phyloP scores from a whole-genome alignment of 2,329 filamentous ascomycete genomes.

The Colletotrichum sp. region DNA sequence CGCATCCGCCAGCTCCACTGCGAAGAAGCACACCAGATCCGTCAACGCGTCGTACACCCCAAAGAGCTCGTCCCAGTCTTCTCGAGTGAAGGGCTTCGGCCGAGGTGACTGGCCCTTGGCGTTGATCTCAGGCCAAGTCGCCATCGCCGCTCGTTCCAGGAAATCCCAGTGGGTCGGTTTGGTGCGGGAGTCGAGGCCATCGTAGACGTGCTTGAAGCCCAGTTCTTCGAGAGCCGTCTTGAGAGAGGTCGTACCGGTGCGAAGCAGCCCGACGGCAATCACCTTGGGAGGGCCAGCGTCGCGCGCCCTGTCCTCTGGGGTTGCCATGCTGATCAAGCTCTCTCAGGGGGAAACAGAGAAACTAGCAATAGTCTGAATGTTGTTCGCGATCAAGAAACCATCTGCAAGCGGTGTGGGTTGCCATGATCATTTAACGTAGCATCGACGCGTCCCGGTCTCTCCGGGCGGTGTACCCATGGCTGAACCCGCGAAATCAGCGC shows the following conservation, averaged over 20 bases:
- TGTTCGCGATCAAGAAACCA: background rate
- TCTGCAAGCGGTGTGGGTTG: background rate
- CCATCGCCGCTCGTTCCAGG: background rate
- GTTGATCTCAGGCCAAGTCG: constrained; percentile 5
- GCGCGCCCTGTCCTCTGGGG: background rate
- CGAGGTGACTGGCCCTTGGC: background rate
- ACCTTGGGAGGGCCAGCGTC: constrained; percentile 1
- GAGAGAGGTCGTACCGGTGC: constrained; percentile 21
- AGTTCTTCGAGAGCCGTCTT: constrained; percentile 8
- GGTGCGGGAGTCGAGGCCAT: constrained; percentile 10
- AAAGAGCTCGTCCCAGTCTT: constrained; percentile 37
- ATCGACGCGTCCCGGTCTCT: background rate
- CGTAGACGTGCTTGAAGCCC: constrained; percentile 13
- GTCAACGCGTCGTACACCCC: constrained; percentile 33
- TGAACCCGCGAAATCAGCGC: background rate
- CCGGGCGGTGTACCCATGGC: background rate
- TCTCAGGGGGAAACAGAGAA: background rate
- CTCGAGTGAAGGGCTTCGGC: constrained; percentile 20
- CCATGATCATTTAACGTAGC: background rate
- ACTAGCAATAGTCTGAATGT: background rate
- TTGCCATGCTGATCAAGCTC: background rate
- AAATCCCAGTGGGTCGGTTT: constrained; percentile 7
- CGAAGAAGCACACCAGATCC: constrained; percentile 31
- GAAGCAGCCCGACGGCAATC: constrained; percentile 18
- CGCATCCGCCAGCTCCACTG: constrained; percentile 28